Evolutionary conservation across 768 basidiomycete genomes (phyloP).

Genomic region (Kockovaella imperatae): DNA sequence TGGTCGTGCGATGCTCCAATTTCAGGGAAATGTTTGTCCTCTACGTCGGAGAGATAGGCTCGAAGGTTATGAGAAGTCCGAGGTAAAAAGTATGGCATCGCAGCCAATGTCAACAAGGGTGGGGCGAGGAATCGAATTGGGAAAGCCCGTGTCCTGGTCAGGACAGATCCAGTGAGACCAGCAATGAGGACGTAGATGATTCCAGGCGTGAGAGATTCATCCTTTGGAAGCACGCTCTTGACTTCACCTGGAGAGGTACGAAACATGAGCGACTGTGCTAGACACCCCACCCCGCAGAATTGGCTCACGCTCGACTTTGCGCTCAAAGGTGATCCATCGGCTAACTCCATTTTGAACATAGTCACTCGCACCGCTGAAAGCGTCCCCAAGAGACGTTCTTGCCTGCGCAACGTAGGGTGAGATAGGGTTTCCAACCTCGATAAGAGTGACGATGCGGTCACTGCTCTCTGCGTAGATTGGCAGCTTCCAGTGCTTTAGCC

Average conservation of each 20-base stretch:
- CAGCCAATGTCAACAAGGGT: slow-evolving; percentile 60
- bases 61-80: slow-evolving; percentile 65
- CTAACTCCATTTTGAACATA: slow-evolving; percentile 66
- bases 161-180: slow-evolving; percentile 76
- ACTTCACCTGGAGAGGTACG: slow-evolving; percentile 57
- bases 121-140: slow-evolving; percentile 67
- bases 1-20: slow-evolving; percentile 58
- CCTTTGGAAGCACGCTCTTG: slow-evolving; percentile 68
- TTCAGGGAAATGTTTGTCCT: slow-evolving; percentile 62
- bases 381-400: slow-evolving; percentile 55
- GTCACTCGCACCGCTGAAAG: slow-evolving; percentile 55
- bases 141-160: slow-evolving; percentile 68
- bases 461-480: slow-evolving; percentile 68
- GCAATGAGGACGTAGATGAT: slow-evolving; percentile 82
- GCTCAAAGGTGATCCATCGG: slow-evolving; percentile 78
- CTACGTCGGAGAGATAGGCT: slow-evolving; percentile 59
- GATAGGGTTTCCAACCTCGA: slow-evolving; percentile 65
- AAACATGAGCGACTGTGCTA: neutral
- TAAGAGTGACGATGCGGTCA: slow-evolving; percentile 55
- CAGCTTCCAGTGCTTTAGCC: slow-evolving; percentile 50
- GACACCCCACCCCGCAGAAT: neutral
- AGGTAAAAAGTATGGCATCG: slow-evolving; percentile 79
- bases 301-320: slow-evolving; percentile 67
- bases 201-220: slow-evolving; percentile 82
- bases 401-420: slow-evolving; percentile 67